Evolutionary conservation across 768 basidiomycete genomes (phyloP), one percentile per base, ranked within the genome.

Genomic region (Xerocomus spinulosus): DNA sequence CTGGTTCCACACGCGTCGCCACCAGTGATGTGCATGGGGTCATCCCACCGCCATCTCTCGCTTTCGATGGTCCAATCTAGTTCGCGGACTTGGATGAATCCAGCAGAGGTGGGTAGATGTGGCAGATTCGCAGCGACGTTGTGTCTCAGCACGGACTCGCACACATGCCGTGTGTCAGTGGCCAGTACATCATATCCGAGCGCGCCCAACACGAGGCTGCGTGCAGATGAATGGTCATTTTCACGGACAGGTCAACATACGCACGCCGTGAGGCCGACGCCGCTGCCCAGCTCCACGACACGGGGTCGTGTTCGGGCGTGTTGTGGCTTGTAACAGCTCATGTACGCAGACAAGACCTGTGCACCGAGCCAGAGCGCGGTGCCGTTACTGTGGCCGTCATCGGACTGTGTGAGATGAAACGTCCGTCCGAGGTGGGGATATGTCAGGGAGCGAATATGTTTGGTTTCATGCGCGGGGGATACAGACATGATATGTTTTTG

Each of bases 321-420:
- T 5, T 3, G 21, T 9, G 42, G 40, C 44, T 70, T 70, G 18
- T 69, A 52, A 39, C 73, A 65, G 17, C 73, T 68, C 26, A 90
- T 72, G 60, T 82, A 88, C 36, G 73, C 58, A 15, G 85, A 74
- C 32, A 92, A 75, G 60, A 85, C 77, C 65, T 94, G 90, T 0
- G 82, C 86, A 34, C 81, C 82, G 44, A 92, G 80, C 91, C 91
- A 92, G 42, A 92, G 79, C 2, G 86, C 80, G 3, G 88, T 91
- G 15, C 91, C 91, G 50, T 87, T 92, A 21, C 83, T 79, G 14
- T 66, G 57, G 34, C 85, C 82, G 57, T 86, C 75, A 63, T 79
- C 71, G 36, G 62, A 70, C 69, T 87, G 85, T 3, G 62, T n/a
- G 43, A 88, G 74, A 18, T 55, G 49, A 53, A 87, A 83, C 14